Evolutionary conservation across 1,284 basidiomycete species (phyloP).

Genomic region (Sporisorium graminicola): DNA sequence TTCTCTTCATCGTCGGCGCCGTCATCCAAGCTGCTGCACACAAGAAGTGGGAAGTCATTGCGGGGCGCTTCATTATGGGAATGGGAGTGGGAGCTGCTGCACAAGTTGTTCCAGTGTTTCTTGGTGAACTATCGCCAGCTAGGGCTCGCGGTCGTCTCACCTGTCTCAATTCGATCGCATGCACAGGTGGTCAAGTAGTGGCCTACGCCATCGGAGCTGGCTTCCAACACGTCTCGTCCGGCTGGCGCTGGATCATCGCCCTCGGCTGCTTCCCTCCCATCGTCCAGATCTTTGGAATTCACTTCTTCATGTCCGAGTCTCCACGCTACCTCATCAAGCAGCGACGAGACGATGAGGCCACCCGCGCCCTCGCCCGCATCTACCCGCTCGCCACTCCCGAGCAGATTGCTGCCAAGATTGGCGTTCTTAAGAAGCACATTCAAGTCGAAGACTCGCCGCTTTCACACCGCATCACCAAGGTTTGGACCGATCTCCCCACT

Average conservation of each 20-base stretch:
- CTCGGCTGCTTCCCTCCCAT: constrained; percentile 69
- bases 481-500: constrained; percentile 47
- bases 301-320: constrained; percentile 69
- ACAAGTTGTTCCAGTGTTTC: constrained; percentile 69
- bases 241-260: constrained; percentile 71
- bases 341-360: constrained; percentile 61
- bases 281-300: constrained; percentile 64
- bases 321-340: constrained; percentile 69
- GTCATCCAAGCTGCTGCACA: constrained; percentile 69
- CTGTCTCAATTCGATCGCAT: constrained; percentile 69
- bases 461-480: constrained; percentile 18
- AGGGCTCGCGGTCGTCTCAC: constrained; percentile 70
- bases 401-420: constrained; percentile 68
- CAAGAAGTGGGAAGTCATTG: constrained; percentile 68
- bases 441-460: constrained; percentile 40
- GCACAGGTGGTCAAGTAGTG: constrained; percentile 71
- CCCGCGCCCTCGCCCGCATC: constrained; percentile 58
- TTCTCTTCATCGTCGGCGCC: constrained; percentile 68
- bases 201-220: constrained; percentile 67
- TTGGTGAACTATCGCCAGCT: constrained; percentile 70
- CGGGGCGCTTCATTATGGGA: constrained; percentile 71
- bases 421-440: constrained; percentile 68
- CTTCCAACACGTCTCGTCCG: constrained; percentile 56
- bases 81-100: constrained; percentile 69
- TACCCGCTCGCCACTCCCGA: constrained; percentile 64